These are phyloP conservation scores for Ceratocystis cacaofunesta DNA, from an alignment of 2,329 filamentous ascomycete genomes.

Conservation along the genomic window DNA sequence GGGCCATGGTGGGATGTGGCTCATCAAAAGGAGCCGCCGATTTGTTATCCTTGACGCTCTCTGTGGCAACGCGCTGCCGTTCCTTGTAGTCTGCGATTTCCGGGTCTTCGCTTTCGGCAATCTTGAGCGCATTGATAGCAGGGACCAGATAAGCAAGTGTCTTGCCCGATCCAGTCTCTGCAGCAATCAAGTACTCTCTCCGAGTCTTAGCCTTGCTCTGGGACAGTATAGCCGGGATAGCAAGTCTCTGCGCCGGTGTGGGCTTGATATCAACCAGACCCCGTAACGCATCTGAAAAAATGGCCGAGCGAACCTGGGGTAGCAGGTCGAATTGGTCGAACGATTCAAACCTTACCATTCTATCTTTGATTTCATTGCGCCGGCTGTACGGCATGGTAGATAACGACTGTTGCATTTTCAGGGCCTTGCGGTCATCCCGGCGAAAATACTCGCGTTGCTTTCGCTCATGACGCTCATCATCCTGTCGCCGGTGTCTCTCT, in stretches of 20 bases:
- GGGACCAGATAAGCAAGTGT: slow-evolving; percentile 86
- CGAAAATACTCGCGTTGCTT: slow-evolving; percentile 26
- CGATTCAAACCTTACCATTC: slow-evolving; percentile 52
- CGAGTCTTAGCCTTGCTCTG: slow-evolving; percentile 26
- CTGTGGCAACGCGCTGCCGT: slow-evolving; percentile 39
- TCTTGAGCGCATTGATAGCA: slow-evolving; percentile 70
- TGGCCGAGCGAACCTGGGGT: slow-evolving; percentile 53
- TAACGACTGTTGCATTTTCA: slow-evolving; percentile 85
- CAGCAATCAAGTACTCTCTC: slow-evolving; percentile 64
- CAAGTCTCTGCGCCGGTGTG: slow-evolving; percentile 78
- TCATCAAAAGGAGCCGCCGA: slow-evolving; percentile 49
- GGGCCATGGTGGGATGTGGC: slow-evolving; percentile 57
- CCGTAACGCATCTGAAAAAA: slow-evolving; percentile 58
- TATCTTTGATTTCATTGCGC: slow-evolving; percentile 36
- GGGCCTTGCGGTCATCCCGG: slow-evolving; percentile 46
- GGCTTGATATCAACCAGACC: slow-evolving; percentile 62
- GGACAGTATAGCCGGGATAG: slow-evolving; percentile 66
- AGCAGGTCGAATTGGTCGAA: slow-evolving; percentile 73
- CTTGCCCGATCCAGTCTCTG: slow-evolving; percentile 94
- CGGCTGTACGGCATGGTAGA: slow-evolving; percentile 62
- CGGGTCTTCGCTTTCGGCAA: slow-evolving; percentile 47
- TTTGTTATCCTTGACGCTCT: slow-evolving; percentile 38
- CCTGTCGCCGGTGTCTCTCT: not conserved
- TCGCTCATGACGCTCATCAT: slow-evolving; percentile 16
- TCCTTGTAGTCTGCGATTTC: slow-evolving; percentile 43